Evolutionary conservation across 2,329 filamentous ascomycete genomes (phyloP), one percentile per base, ranked within the genome.

Genomic region (Ophiobolus disseminans): DNA sequence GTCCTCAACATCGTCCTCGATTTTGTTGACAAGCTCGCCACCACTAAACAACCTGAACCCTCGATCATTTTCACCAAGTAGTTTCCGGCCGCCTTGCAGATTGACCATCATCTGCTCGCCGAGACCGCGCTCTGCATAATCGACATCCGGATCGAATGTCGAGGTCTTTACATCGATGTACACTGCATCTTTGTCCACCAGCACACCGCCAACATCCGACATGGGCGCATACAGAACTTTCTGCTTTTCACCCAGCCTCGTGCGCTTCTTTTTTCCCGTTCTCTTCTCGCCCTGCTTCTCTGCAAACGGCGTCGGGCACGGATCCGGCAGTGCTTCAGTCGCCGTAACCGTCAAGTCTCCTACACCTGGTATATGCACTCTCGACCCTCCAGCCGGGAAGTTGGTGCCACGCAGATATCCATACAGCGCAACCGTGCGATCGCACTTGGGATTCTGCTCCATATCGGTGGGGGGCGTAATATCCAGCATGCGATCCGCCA

Each of bases 211-310:
- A 25, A 96, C 91, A 74, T 99, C 94, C 20, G 92, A 96, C 93
- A 99, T 97, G 25, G 94, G 95, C 2, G 94, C 95, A 73, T 97
- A 95, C 4, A 99, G 78, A 62, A 95, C 85, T 76, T 97, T 97
- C 69, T 99, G 93, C 75, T 97, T 99, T 69, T 99, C 94, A 23
- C 95, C 94, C 11, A 99, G 77, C 47, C 92, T 83, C 65, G 87
- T 86, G 56, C 91, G 81, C 31, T 87, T 87, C 25, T 86, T 86
- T 73, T 96, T 96, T 3, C 93, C 93, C 0, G 87, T 86, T 2
- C 86, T 84, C 69, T 96, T 96, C 30, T 90, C 90, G 31, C 92
- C 77, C 5, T 90, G 90, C 73, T 94, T 90, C 64, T 96, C 89
- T 80, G 95, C 91, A 45, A 85, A 87, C 1, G 94, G 94, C 0